Conservation (phyloP, 1,284 basidiomycete species). For the Meripilus lineatus region DNA sequence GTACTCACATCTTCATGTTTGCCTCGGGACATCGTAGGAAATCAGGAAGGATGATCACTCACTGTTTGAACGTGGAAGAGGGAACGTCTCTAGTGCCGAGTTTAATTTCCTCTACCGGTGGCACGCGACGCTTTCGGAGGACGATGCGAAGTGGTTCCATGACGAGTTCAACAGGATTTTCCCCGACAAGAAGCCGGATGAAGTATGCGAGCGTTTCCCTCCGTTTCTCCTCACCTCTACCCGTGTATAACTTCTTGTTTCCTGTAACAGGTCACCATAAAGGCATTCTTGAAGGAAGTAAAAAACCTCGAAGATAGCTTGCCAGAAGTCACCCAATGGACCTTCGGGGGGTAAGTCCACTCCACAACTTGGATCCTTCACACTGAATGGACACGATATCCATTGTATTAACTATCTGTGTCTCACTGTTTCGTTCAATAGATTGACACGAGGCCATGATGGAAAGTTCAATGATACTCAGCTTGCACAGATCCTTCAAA, state of each 20-base stretch:
- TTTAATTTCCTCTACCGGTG: constrained; percentile 74
- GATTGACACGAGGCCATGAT: constrained; percentile 45
- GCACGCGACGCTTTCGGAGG: constrained; percentile 62
- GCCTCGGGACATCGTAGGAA: no score
- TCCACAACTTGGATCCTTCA: neutral
- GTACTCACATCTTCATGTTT: neutral
- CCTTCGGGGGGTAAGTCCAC: constrained; percentile 44
- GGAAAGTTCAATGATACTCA: constrained; percentile 66
- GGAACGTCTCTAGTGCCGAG: constrained; percentile 70
- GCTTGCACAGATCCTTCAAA: constrained; percentile 60
- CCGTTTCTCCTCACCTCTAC: no score
- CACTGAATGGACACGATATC: constrained; percentile 1
- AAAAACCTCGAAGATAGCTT: constrained; percentile 31
- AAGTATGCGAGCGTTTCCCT: constrained; percentile 13
- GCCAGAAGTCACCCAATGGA: constrained; percentile 32
- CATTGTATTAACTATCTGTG: neutral
- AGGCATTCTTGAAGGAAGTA: constrained; percentile 26
- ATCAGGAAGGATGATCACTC: constrained; percentile 34
- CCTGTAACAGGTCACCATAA: constrained; percentile 13
- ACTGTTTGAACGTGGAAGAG: constrained; percentile 57
- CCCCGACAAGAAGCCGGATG: constrained; percentile 13
- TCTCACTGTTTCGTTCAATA: constrained; percentile 21
- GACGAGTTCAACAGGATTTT: constrained; percentile 43
- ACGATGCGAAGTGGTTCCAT: constrained; percentile 61
- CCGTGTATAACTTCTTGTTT: no score